These are phyloP conservation scores for Biscogniauxia marginata DNA, from an alignment of 2,329 filamentous ascomycete genomes.

Conservation along the genomic window DNA sequence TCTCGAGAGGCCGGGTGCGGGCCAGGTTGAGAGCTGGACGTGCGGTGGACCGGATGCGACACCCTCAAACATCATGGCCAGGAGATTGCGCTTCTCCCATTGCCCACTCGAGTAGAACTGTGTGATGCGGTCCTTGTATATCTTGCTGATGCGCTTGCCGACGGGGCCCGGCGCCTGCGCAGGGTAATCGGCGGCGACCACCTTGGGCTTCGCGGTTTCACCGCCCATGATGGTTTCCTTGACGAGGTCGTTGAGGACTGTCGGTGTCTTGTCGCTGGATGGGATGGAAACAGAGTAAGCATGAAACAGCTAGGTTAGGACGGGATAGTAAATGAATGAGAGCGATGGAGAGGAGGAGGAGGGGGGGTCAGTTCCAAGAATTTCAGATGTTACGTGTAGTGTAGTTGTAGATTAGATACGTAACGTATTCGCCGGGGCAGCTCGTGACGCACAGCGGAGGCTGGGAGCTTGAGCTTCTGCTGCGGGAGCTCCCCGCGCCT, in stretches of 20 bases:
- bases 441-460: not conserved
- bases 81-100: slow-evolving; percentile 72
- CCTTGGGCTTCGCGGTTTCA: slow-evolving; percentile 43
- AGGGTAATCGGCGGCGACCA: slow-evolving; percentile 50
- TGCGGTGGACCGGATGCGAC: slow-evolving; percentile 66
- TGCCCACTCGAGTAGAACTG: slow-evolving; percentile 80
- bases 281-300: slow-evolving; percentile 4
- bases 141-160: slow-evolving; percentile 78
- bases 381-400: not conserved
- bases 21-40: slow-evolving; percentile 83
- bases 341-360: not conserved
- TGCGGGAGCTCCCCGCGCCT: not conserved
- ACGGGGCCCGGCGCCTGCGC: slow-evolving; percentile 51
- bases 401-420: too few species aligned
- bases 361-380: not conserved
- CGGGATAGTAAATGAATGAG: not conserved
- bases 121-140: slow-evolving; percentile 80
- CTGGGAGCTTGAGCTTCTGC: not conserved
- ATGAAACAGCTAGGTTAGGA: not conserved
- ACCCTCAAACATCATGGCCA: slow-evolving; percentile 73
- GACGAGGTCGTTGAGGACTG: slow-evolving; percentile 8
- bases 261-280: slow-evolving; percentile 10
- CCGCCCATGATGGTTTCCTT: slow-evolving; percentile 49
- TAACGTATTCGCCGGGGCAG: not conserved
- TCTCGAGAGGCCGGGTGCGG: slow-evolving; percentile 73